phyloP scores from a whole-genome alignment of 225 moss, liverwort and hornwort species.

The Polytrichum commune region DNA sequence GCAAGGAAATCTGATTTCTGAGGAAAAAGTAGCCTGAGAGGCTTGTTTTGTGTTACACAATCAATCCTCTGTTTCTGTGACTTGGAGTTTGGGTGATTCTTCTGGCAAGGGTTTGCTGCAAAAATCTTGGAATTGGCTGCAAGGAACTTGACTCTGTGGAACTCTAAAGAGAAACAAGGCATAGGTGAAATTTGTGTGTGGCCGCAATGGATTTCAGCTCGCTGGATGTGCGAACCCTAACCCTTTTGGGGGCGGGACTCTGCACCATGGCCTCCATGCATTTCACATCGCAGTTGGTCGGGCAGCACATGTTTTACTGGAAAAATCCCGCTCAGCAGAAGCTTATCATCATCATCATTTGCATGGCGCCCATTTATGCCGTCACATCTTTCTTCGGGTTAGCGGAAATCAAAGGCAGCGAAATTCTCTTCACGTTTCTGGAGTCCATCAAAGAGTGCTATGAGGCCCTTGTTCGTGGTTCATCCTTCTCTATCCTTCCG shows the following conservation, averaged over 20 bases:
- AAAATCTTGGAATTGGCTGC: too few relatives aligned
- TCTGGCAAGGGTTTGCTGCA: too few relatives aligned
- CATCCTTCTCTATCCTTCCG: background rate
- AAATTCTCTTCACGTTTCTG: constrained; percentile 65
- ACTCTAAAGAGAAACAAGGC: too few relatives aligned
- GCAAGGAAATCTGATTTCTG: too few relatives aligned
- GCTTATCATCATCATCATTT: constrained; percentile 69
- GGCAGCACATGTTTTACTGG: constrained; percentile 82
- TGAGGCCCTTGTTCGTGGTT: constrained; percentile 73
- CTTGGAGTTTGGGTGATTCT: too few relatives aligned
- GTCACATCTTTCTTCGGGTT: constrained; percentile 81
- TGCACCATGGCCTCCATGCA: constrained; percentile 74
- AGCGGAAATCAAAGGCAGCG: constrained; percentile 71
- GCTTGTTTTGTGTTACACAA: too few relatives aligned
- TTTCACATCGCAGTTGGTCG: constrained; percentile 61
- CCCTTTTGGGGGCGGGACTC: constrained; percentile 57
- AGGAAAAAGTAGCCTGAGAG: too few relatives aligned
- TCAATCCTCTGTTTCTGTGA: too few relatives aligned
- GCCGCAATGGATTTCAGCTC: constrained; percentile 56
- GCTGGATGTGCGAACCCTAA: constrained; percentile 68
- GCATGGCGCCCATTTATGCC: constrained; percentile 91
- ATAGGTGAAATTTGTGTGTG: too few relatives aligned
- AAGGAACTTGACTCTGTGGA: too few relatives aligned
- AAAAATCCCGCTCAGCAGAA: constrained; percentile 68
- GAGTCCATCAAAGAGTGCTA: constrained; percentile 94